Evolutionary conservation across 345 rosid species (phyloP).

Genomic region (Orychophragmus violaceus): DNA sequence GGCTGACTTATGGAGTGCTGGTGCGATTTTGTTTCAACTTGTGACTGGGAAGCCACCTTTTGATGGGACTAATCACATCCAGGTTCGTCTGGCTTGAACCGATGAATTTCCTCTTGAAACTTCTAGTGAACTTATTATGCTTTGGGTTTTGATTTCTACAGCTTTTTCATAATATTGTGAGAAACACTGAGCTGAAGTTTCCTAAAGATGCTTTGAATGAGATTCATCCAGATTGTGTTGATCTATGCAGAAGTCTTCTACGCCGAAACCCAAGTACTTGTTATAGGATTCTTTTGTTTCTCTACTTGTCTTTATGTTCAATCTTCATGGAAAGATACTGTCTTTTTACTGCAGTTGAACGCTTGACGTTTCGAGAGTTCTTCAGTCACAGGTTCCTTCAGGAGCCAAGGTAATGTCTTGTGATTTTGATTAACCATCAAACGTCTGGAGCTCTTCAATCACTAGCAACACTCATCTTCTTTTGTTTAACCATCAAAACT

Average conservation of each 20-base stretch:
- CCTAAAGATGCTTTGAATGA: conserved; percentile 50
- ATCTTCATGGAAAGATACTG: background rate
- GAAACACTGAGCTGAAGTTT: conserved; percentile 61
- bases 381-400: conserved; percentile 59
- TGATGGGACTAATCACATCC: conserved; percentile 58
- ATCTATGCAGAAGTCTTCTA: conserved; percentile 71
- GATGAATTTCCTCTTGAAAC: background rate
- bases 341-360: conserved; percentile 47
- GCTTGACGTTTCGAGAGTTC: conserved; percentile 65
- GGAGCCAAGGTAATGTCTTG: conserved; percentile 46
- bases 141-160: conserved; percentile 32
- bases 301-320: background rate
- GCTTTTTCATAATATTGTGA: conserved; percentile 74
- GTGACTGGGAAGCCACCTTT: conserved; percentile 82
- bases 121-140: conserved; percentile 5
- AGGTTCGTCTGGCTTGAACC: conserved; percentile 33
- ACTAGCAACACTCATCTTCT: background rate
- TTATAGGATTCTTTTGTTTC: conserved; percentile 1
- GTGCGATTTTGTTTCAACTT: conserved; percentile 74
- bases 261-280: conserved; percentile 57
- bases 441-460: background rate
- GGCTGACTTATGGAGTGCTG: conserved; percentile 96
- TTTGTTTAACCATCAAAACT: background rate
- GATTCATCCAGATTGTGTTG: conserved; percentile 68
- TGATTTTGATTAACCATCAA: background rate